phyloP scores from a whole-genome alignment of 768 basidiomycete species.

The Leccinum ochraceum region DNA sequence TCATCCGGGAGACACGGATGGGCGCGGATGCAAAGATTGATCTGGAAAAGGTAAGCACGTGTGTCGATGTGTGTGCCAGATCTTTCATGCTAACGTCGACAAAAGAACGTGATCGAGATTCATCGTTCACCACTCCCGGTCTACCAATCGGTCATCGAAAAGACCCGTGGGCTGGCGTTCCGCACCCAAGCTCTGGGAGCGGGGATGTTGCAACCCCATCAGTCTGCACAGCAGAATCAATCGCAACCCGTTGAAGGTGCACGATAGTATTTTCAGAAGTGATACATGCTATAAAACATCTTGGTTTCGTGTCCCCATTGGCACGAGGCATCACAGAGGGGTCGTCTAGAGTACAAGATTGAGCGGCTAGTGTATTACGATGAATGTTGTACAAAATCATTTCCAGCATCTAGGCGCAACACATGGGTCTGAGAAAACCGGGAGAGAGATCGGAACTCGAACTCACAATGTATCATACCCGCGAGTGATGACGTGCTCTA shows the following conservation, averaged over 20 bases:
- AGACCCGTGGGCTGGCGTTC: conserved; percentile 88
- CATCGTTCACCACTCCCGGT: conserved; percentile 86
- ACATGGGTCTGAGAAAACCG: neutral
- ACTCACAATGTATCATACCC: conserved; percentile 49
- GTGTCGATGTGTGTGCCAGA: neutral
- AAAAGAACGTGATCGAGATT: conserved; percentile 94
- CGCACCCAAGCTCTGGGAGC: conserved; percentile 89
- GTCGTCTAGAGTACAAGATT: neutral
- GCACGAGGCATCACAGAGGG: neutral
- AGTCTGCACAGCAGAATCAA: conserved; percentile 32
- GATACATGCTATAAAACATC: conserved; percentile 7
- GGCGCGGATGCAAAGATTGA: conserved; percentile 98
- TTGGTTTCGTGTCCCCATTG: neutral
- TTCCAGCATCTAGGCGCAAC: conserved; percentile 40
- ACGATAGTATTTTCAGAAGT: conserved; percentile 14
- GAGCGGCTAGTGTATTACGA: neutral
- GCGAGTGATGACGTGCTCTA: conserved; percentile 39
- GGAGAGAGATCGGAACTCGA: neutral
- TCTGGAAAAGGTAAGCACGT: conserved; percentile 73
- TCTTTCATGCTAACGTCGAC: conserved; percentile 14
- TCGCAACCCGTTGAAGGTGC: conserved; percentile 33
- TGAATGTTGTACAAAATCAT: neutral
- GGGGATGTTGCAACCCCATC: conserved; percentile 54
- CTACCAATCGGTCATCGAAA: conserved; percentile 94
- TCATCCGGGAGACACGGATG: conserved; percentile 96